These are phyloP conservation scores for Thermochaetoides thermophila DNA, from an alignment of 495 filamentous ascomycete genomes.

Conservation along the genomic window DNA sequence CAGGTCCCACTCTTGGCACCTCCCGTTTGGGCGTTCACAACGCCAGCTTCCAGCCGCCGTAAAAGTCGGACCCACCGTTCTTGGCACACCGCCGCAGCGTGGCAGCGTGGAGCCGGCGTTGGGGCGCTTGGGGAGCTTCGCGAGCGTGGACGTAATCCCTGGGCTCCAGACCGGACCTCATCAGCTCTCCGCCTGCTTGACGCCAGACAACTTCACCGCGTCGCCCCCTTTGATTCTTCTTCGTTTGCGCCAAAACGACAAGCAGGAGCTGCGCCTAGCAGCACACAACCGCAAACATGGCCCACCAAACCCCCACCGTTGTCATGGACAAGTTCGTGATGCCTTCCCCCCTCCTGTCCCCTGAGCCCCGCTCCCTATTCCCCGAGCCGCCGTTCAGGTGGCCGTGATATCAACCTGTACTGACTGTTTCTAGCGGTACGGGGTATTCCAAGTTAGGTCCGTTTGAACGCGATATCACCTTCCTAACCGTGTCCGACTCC, in stretches of 20 bases:
- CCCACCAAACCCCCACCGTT: conserved; percentile 98
- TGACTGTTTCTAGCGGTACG: conserved; percentile 59
- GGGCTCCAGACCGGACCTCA: no score
- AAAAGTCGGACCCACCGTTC: conserved; percentile 7
- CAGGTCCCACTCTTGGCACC: no score
- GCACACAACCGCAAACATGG: conserved; percentile 43
- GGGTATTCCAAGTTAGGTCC: conserved; percentile 95
- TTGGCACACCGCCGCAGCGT: conserved; percentile 12
- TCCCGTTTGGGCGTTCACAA: no score
- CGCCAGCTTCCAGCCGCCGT: conserved; percentile 4
- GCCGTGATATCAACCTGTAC: conserved; percentile 2
- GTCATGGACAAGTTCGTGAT: conserved; percentile 99
- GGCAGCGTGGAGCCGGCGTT: conserved; percentile 2
- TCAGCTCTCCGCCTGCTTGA: conserved; percentile 9
- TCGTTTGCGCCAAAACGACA: conserved; percentile 9
- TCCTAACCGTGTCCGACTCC: conserved; percentile 2
- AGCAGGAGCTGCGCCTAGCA: conserved; percentile 13
- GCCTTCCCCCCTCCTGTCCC: conserved; percentile 6
- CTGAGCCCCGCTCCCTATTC: conserved; percentile 9
- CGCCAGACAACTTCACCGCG: conserved; percentile 6
- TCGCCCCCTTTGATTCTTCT: conserved; percentile 2
- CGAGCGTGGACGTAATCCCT: conserved; percentile 29
- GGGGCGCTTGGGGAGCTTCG: conserved; percentile 16
- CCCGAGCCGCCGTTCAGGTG: conserved; percentile 1
- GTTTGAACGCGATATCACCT: conserved; percentile 7